Evolutionary conservation across 2,329 filamentous ascomycete genomes (phyloP).

Genomic region (Grosmannia huntii): DNA sequence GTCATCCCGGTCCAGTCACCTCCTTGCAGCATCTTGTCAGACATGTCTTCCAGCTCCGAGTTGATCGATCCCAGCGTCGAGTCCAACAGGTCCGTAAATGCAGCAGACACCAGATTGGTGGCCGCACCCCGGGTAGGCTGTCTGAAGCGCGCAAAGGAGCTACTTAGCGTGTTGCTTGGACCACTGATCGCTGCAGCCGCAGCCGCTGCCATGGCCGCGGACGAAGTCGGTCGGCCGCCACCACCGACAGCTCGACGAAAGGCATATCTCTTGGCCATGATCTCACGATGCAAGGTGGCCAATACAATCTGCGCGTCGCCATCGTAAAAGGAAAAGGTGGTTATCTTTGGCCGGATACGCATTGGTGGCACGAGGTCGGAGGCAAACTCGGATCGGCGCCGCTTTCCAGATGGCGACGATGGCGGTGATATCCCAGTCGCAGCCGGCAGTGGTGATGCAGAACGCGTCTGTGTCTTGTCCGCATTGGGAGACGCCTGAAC

Average conservation of each 20-base stretch:
- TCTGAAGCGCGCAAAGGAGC: not conserved
- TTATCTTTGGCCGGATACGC: slow-evolving; percentile 5
- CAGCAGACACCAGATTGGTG: not conserved
- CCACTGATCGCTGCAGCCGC: not conserved
- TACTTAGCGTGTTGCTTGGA: not conserved
- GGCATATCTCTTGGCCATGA: slow-evolving; percentile 9
- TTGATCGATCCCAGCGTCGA: slow-evolving; percentile 5
- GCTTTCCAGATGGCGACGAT: slow-evolving; percentile 7
- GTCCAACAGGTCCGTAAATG: slow-evolving; percentile 8
- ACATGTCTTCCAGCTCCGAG: slow-evolving; percentile 11
- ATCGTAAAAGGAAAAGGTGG: slow-evolving; percentile 6
- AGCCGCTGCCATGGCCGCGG: not conserved
- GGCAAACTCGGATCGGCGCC: slow-evolving; percentile 9
- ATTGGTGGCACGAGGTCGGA: slow-evolving; percentile 9
- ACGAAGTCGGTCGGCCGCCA: not conserved
- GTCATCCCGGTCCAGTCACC: slow-evolving; percentile 9
- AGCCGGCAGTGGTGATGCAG: no score
- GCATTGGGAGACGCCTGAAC: not conserved
- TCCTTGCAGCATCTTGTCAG: slow-evolving; percentile 10
- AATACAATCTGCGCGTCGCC: slow-evolving; percentile 4
- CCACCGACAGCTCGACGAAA: slow-evolving; percentile 10
- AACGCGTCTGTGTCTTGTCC: no score
- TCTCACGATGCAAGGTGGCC: slow-evolving; percentile 6
- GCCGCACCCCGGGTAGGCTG: not conserved
- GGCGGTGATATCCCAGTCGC: slow-evolving; percentile 27